Conservation (phyloP, 1,284 basidiomycete genomes). For the Tylopilus sp. region DNA sequence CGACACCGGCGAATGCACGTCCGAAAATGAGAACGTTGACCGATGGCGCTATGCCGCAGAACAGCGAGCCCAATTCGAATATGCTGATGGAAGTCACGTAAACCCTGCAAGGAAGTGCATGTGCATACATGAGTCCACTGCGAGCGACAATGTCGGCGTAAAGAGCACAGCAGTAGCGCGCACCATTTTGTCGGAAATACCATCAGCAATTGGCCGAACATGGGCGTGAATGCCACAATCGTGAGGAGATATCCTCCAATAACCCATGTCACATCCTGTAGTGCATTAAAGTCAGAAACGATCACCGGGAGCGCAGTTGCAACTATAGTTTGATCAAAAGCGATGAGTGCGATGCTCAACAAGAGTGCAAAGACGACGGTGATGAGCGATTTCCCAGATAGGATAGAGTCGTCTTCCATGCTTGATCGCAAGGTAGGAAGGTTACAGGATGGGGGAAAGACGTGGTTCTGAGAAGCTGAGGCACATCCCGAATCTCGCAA, state of each 20-base stretch:
- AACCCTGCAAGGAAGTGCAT: constrained; percentile 27
- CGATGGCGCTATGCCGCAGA: constrained; percentile 60
- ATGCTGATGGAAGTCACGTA: constrained; percentile 47
- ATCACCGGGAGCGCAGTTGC: constrained; percentile 55
- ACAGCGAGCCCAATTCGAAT: constrained; percentile 58
- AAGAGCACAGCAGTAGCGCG: constrained; percentile 12
- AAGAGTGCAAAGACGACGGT: constrained; percentile 17
- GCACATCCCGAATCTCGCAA: background rate
- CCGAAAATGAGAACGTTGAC: constrained; percentile 58
- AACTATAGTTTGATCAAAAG: constrained; percentile 52
- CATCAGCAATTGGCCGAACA: constrained; percentile 22
- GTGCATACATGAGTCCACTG: background rate
- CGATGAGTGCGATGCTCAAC: constrained; percentile 37
- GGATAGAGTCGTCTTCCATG: constrained; percentile 18
- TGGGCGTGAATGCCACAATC: constrained; percentile 25
- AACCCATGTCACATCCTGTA: constrained; percentile 29
- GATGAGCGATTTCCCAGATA: constrained; percentile 16
- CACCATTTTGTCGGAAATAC: constrained; percentile 26
- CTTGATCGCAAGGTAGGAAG: no score
- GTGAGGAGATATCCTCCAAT: constrained; percentile 26
- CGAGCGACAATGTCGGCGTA: background rate
- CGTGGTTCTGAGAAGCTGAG: background rate
- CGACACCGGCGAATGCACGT: constrained; percentile 51
- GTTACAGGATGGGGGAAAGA: background rate
- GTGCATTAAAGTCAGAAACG: constrained; percentile 55